These are phyloP conservation scores for Monosporascus sp. DNA, from an alignment of 2,329 filamentous ascomycete species.

Conservation along the genomic window DNA sequence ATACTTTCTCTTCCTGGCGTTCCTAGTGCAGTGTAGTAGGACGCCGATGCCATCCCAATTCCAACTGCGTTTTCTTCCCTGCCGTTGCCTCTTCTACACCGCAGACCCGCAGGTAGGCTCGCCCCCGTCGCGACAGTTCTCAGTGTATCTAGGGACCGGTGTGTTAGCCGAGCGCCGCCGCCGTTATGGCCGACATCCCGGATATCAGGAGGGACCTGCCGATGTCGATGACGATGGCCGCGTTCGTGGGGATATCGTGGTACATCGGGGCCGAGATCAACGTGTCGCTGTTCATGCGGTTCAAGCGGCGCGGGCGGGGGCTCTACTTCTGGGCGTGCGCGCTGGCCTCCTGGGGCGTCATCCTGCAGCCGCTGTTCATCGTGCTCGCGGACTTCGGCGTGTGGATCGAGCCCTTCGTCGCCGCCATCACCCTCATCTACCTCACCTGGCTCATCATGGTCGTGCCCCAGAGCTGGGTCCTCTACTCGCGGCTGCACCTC, in stretches of 20 bases:
- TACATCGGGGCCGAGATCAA: constrained; percentile 28
- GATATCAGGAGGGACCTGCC: constrained; percentile 2
- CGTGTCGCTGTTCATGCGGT: constrained; percentile 24
- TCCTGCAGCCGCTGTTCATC: constrained; percentile 26
- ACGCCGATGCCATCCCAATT: too few species aligned
- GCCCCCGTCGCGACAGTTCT: too few species aligned
- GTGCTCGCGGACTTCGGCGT: constrained; percentile 26
- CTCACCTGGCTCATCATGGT: constrained; percentile 28
- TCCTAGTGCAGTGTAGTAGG: too few species aligned
- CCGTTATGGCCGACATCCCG: not conserved
- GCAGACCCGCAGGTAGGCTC: too few species aligned
- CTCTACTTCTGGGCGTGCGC: constrained; percentile 29
- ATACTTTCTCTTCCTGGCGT: too few species aligned
- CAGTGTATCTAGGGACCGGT: too few species aligned
- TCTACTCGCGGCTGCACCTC: constrained; percentile 28
- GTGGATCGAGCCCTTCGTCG: constrained; percentile 15
- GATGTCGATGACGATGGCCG: constrained; percentile 22
- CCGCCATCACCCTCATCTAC: constrained; percentile 24
- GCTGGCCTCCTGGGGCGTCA: constrained; percentile 24
- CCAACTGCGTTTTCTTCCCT: too few species aligned
- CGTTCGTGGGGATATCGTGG: constrained; percentile 31
- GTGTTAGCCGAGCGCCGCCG: not conserved
- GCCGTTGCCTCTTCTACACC: too few species aligned
- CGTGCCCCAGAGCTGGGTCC: constrained; percentile 25
- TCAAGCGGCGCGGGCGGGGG: constrained; percentile 24